phyloP scores from a whole-genome alignment of 2,329 filamentous ascomycete genomes.

The Diaporthe vexans region DNA sequence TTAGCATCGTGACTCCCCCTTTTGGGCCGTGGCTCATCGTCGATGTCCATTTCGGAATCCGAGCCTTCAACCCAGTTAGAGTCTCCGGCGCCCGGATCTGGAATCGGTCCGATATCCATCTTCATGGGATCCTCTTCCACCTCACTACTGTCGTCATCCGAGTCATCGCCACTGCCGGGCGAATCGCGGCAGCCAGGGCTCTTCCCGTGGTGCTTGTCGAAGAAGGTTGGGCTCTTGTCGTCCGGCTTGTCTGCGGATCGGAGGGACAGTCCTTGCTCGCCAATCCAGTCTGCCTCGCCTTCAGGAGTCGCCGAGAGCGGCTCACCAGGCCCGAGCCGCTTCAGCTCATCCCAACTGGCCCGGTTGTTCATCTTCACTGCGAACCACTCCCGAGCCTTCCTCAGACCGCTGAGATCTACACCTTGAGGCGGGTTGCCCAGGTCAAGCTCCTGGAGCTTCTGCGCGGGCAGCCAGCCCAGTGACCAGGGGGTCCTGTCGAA shows the following conservation, averaged over 20 bases:
- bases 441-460: conserved; percentile 37
- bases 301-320: conserved; percentile 31
- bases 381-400: conserved; percentile 39
- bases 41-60: conserved; percentile 11
- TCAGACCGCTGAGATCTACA: conserved; percentile 34
- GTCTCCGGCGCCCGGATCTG: conserved; percentile 32
- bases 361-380: conserved; percentile 40
- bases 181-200: conserved; percentile 3
- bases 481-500: conserved; percentile 49
- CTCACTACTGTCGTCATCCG: conserved; percentile 13
- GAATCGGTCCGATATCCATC: conserved; percentile 37
- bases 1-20: not conserved
- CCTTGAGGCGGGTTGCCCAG: conserved; percentile 33
- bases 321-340: conserved; percentile 39
- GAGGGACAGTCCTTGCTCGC: conserved; percentile 30
- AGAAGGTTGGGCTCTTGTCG: conserved; percentile 34
- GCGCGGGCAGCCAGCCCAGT: conserved; percentile 36
- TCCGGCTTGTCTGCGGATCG: conserved; percentile 37
- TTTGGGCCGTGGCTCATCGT: not conserved
- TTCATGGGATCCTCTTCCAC: conserved; percentile 38
- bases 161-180: conserved; percentile 19
- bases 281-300: conserved; percentile 30
- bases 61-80: conserved; percentile 38
- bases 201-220: conserved; percentile 27
- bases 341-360: conserved; percentile 38